Evolutionary conservation across 1,139 yeast species (phyloP).

Genomic region (Debaryomyces udenii): DNA sequence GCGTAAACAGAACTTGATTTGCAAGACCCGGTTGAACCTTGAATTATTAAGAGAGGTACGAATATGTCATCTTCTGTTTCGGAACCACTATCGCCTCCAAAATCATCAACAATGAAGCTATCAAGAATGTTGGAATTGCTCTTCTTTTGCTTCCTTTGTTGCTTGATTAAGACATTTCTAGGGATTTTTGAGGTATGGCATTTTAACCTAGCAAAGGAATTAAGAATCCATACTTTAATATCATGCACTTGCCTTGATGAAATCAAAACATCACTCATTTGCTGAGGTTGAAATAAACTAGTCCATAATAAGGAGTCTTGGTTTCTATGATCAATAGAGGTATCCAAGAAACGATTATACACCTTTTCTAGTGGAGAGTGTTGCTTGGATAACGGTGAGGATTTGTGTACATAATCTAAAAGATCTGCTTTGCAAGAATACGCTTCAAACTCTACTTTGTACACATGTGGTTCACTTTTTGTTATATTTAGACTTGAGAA

Average conservation of each 20-base stretch:
- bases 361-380: conserved; percentile 26
- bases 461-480: neutral
- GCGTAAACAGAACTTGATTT: conserved; percentile 79
- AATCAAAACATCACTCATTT: conserved; percentile 39
- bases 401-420: conserved; percentile 1
- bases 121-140: conserved; percentile 18
- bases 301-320: conserved; percentile 40
- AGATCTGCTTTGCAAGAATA: conserved; percentile 1
- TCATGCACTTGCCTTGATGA: conserved; percentile 20
- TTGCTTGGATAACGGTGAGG: neutral
- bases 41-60: conserved; percentile 66
- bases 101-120: conserved; percentile 38
- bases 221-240: conserved; percentile 51
- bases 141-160: conserved; percentile 32
- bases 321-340: neutral
- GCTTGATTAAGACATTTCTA: conserved; percentile 28
- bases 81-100: conserved; percentile 18
- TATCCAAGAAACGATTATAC: conserved; percentile 18
- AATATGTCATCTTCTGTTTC: conserved; percentile 41
- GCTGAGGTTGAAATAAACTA: conserved; percentile 44
- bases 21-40: conserved; percentile 77
- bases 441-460: conserved; percentile 2
- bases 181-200: conserved; percentile 34
- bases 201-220: conserved; percentile 48
- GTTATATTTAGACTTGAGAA: neutral